Evolutionary conservation across 148 eudicot species (phyloP).

Genomic region (Simmondsia chinensis): DNA sequence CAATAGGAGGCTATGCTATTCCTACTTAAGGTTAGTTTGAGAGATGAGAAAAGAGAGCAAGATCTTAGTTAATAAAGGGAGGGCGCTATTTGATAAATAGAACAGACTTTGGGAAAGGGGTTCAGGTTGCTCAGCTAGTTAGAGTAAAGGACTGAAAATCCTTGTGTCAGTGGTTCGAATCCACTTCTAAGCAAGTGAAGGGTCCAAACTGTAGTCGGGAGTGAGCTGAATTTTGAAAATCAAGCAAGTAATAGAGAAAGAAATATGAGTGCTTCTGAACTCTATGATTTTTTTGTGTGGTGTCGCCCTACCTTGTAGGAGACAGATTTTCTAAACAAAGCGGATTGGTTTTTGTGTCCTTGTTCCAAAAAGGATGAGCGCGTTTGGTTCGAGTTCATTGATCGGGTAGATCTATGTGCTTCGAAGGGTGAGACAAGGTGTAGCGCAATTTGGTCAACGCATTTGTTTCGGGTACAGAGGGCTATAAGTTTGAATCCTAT

Average conservation of each 20-base stretch:
- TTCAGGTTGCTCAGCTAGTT: neutral
- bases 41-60: too few species aligned
- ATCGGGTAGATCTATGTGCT: slow-evolving; percentile 18
- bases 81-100: neutral
- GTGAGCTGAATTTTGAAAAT: too few species aligned
- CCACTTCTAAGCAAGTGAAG: too few species aligned
- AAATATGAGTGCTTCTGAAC: too few species aligned
- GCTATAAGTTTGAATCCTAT: slow-evolving; percentile 24
- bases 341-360: slow-evolving; percentile 1
- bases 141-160: neutral
- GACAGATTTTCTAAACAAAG: neutral
- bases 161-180: neutral
- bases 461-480: slow-evolving; percentile 26
- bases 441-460: slow-evolving; percentile 21
- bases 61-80: too few species aligned
- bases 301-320: too few species aligned
- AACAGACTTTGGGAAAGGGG: neutral
- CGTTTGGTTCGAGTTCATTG: slow-evolving; percentile 11
- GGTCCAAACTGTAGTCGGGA: too few species aligned
- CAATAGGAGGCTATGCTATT: too few species aligned
- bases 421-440: slow-evolving; percentile 10
- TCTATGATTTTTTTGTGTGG: too few species aligned
- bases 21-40: too few species aligned
- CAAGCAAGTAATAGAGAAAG: too few species aligned
- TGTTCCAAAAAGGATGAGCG: slow-evolving; percentile 3